A percentile compares a stretch with the other conserved stretches of the same genome.
phyloP scores from a whole-genome alignment of 2,329 filamentous ascomycete species.

The Pestalotiopsis sp. region DNA sequence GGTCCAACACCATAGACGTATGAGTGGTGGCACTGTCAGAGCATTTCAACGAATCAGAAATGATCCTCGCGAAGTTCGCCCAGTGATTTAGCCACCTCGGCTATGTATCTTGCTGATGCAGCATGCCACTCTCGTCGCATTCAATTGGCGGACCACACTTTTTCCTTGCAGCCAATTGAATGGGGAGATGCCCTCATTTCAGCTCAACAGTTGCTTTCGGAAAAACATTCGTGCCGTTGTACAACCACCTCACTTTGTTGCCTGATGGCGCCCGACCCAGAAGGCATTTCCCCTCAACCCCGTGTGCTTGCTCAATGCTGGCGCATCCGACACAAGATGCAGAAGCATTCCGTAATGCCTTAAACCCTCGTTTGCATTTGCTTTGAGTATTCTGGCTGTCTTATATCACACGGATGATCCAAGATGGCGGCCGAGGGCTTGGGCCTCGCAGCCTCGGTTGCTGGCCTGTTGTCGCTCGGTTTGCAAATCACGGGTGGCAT shows the following conservation, averaged over 20 bases:
- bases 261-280: background rate
- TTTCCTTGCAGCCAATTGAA: too few species aligned
- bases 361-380: background rate
- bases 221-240: background rate
- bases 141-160: too few species aligned
- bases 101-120: too few species aligned
- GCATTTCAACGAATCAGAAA: too few species aligned
- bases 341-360: fast-evolving
- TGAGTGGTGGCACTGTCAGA: too few species aligned
- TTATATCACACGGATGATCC: background rate
- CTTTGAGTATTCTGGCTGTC: background rate
- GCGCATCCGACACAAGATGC: background rate
- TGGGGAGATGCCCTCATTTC: too few species aligned
- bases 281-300: background rate
- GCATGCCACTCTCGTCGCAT: too few species aligned
- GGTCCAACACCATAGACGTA: too few species aligned
- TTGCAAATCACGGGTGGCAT: conserved; percentile 9
- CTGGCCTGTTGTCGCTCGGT: conserved; percentile 13
- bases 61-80: too few species aligned
- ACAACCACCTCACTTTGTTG: background rate
- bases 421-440: conserved; percentile 8
- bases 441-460: conserved; percentile 12
- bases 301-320: background rate
- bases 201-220: background rate
- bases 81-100: too few species aligned